A percentile compares a stretch with the other conserved stretches of the same genome.
Conservation (phyloP, 345 rosid species). For the Pseudoturritis turrita region DNA sequence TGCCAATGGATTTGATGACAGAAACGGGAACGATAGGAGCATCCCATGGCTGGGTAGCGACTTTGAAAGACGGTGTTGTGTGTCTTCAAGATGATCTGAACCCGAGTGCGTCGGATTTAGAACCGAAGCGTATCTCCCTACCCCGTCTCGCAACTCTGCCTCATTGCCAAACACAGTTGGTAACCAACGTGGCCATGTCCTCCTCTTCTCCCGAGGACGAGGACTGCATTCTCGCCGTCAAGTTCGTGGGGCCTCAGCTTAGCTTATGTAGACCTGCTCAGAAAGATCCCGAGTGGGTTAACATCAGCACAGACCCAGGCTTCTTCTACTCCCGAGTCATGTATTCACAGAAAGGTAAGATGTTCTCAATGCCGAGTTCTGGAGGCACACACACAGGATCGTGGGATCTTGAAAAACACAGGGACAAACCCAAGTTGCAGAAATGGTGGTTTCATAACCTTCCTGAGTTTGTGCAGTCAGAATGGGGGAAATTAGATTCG, state of each 20-base stretch:
- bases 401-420: neutral
- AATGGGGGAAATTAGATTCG: neutral
- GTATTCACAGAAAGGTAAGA: neutral
- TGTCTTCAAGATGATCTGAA: neutral
- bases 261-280: neutral
- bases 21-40: neutral
- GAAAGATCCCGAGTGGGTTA: neutral
- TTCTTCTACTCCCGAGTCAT: neutral
- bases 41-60: neutral
- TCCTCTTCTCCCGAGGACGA: neutral
- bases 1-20: neutral
- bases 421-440: too few species aligned
- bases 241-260: neutral
- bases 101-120: neutral
- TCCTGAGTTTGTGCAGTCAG: neutral
- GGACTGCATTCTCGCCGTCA: neutral
- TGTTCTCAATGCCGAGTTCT: neutral
- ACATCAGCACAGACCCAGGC: neutral
- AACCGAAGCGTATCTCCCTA: neutral
- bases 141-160: neutral
- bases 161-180: neutral
- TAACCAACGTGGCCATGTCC: neutral
- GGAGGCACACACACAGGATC: neutral
- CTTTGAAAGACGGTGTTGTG: neutral
- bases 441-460: too few species aligned